Conservation (phyloP, 2,329 filamentous ascomycete genomes). For the Hypocrella siamensis region DNA sequence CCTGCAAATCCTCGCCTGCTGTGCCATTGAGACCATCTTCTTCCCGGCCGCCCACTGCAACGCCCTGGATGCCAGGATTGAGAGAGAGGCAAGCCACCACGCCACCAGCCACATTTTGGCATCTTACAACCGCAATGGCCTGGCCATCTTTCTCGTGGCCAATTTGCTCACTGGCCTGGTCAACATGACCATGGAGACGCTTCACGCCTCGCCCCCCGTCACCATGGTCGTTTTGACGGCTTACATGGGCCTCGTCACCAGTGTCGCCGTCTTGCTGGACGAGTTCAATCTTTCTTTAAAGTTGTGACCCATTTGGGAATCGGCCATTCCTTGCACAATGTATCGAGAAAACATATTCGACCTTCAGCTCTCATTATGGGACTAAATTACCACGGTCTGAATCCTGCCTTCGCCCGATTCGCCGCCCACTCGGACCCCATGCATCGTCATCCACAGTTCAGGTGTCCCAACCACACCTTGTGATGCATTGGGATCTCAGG, state of each 20-base stretch:
- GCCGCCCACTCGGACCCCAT: no score
- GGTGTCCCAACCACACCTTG: no score
- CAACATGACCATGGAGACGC: conserved; percentile 73
- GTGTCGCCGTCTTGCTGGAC: conserved; percentile 52
- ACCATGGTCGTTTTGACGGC: conserved; percentile 61
- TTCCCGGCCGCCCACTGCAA: conserved; percentile 61
- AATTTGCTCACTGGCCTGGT: conserved; percentile 82
- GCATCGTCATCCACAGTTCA: no score
- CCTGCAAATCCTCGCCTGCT: conserved; percentile 66
- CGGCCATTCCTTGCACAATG: no score
- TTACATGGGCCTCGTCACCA: conserved; percentile 56
- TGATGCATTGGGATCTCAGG: no score
- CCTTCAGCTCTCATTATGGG: no score
- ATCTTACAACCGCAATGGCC: conserved; percentile 77
- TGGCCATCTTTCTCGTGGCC: conserved; percentile 71
- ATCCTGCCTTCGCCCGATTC: no score
- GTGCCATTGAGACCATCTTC: conserved; percentile 58
- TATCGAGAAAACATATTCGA: no score
- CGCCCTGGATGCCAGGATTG: conserved; percentile 35
- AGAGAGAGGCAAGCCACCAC: conserved; percentile 45
- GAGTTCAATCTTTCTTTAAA: conserved; percentile 53
- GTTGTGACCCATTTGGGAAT: no score
- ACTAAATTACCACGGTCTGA: no score
- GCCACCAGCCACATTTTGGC: conserved; percentile 71
- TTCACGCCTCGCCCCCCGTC: conserved; percentile 47